These are phyloP conservation scores for Tylopilus orsonianus DNA, from an alignment of 1,284 basidiomycete species.

Conservation along the genomic window DNA sequence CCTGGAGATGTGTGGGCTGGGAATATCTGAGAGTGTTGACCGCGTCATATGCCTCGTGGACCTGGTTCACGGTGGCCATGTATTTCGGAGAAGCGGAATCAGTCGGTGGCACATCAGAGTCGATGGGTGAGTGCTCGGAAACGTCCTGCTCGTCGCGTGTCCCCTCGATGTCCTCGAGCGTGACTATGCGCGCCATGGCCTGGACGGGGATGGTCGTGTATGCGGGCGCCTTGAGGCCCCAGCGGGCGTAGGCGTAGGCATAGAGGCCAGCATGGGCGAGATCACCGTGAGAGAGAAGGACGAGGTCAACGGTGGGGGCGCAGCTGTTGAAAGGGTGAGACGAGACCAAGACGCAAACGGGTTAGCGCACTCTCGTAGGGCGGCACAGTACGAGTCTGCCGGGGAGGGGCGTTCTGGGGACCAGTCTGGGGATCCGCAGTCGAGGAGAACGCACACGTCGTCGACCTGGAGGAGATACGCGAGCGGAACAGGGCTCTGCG, in stretches of 20 bases:
- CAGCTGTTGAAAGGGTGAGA: slow-evolving; percentile 43
- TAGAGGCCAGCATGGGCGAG: slow-evolving; percentile 87
- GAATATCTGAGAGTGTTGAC: slow-evolving; percentile 93
- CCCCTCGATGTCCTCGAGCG: slow-evolving; percentile 79
- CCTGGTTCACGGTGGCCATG: slow-evolving; percentile 78
- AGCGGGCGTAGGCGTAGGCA: slow-evolving; percentile 85
- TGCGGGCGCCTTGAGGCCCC: slow-evolving; percentile 89
- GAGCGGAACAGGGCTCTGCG: slow-evolving; percentile 63
- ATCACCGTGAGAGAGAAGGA: slow-evolving; percentile 92
- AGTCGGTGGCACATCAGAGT: slow-evolving; percentile 18
- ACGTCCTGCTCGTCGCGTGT: slow-evolving; percentile 77
- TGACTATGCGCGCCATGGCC: slow-evolving; percentile 92
- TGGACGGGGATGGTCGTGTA: slow-evolving; percentile 96
- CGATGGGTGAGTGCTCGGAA: slow-evolving; percentile 36
- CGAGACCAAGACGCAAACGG: not conserved
- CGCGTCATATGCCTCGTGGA: slow-evolving; percentile 93
- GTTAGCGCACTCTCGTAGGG: slow-evolving; percentile 61
- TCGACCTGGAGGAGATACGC: slow-evolving; percentile 93
- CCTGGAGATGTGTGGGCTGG: slow-evolving; percentile 93
- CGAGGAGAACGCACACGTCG: slow-evolving; percentile 90
- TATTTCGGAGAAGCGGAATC: slow-evolving; percentile 48
- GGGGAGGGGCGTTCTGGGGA: slow-evolving; percentile 52
- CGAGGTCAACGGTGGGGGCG: slow-evolving; percentile 79
- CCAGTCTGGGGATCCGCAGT: slow-evolving; percentile 93
- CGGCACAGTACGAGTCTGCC: slow-evolving; percentile 61